Percentiles rank a stretch among this genome's conserved stretches.
Evolutionary conservation across 345 rosid species (phyloP).

Genomic region (Gossypium longicalyx): DNA sequence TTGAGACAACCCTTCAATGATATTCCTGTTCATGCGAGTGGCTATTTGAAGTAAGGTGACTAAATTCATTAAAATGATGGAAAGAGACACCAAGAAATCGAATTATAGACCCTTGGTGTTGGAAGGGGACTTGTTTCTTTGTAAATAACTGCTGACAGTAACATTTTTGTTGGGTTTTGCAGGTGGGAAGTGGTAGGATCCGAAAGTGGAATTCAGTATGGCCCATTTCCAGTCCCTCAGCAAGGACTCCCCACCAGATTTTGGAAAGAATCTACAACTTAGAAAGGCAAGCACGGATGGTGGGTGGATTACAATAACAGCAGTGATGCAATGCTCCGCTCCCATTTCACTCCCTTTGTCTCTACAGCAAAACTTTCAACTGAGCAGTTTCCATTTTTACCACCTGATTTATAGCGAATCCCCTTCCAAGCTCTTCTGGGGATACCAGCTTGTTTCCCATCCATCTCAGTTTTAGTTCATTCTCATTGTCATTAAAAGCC

Average conservation of each 20-base stretch:
- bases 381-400: neutral
- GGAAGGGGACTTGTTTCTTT: neutral
- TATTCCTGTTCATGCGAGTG: neutral
- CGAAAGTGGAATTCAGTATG: slow-evolving; percentile 50
- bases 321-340: neutral
- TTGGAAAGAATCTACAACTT: slow-evolving; percentile 40
- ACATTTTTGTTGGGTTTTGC: slow-evolving; percentile 29
- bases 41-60: neutral
- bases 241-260: slow-evolving; percentile 52
- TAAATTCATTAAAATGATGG: neutral
- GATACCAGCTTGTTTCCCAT: neutral
- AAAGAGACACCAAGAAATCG: neutral
- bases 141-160: slow-evolving; percentile 14
- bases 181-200: slow-evolving; percentile 74
- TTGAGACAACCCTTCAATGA: neutral
- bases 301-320: neutral
- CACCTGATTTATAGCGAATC: slow-evolving; percentile 4
- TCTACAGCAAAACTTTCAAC: neutral
- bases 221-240: slow-evolving; percentile 73
- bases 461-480: neutral
- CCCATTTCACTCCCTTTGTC: neutral
- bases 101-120: neutral
- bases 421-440: slow-evolving; percentile 20
- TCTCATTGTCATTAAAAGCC: neutral
- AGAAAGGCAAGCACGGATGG: neutral